These are phyloP conservation scores for Vitis rotundifolia DNA, from an alignment of 164 flowering plant genomes.

Conservation along the genomic window DNA sequence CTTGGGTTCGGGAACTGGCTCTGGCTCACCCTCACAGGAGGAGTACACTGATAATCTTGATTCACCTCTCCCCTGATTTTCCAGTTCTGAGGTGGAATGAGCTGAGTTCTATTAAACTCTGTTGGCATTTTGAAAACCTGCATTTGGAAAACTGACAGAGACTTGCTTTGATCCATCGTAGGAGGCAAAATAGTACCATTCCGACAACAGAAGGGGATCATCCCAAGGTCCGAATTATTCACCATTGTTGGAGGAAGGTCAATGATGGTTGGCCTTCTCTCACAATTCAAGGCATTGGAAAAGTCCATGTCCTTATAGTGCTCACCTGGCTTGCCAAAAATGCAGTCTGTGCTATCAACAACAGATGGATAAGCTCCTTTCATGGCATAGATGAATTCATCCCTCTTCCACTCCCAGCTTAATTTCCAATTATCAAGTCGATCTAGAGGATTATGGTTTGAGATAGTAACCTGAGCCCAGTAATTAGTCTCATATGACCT, in stretches of 20 bases:
- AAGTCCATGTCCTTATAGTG: conserved; percentile 43
- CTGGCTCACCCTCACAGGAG: conserved; percentile 54
- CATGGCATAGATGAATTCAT: conserved; percentile 53
- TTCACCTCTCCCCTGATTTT: conserved; percentile 46
- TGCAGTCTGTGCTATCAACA: conserved; percentile 43
- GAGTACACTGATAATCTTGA: conserved; percentile 50
- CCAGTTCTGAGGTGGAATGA: conserved; percentile 54
- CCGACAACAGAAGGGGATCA: conserved; percentile 55
- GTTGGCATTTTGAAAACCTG: conserved; percentile 68
- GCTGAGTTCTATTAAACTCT: conserved; percentile 41
- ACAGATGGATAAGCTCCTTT: conserved; percentile 54
- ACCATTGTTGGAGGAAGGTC: conserved; percentile 47
- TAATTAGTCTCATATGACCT: conserved; percentile 43
- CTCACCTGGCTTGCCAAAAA: conserved; percentile 46
- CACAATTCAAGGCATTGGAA: conserved; percentile 45
- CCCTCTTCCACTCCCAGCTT: conserved; percentile 67
- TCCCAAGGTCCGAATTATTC: conserved; percentile 49
- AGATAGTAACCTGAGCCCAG: conserved; percentile 62
- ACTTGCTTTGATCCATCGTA: conserved; percentile 50
- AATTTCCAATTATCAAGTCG: conserved; percentile 62
- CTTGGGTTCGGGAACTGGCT: conserved; percentile 45
- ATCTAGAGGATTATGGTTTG: conserved; percentile 56
- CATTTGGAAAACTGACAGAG: conserved; percentile 46
- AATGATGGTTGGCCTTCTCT: conserved; percentile 46
- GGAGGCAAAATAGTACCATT: conserved; percentile 60